Conservation (phyloP, 164 flowering plant genomes). For the Paratinospora sagittata region DNA sequence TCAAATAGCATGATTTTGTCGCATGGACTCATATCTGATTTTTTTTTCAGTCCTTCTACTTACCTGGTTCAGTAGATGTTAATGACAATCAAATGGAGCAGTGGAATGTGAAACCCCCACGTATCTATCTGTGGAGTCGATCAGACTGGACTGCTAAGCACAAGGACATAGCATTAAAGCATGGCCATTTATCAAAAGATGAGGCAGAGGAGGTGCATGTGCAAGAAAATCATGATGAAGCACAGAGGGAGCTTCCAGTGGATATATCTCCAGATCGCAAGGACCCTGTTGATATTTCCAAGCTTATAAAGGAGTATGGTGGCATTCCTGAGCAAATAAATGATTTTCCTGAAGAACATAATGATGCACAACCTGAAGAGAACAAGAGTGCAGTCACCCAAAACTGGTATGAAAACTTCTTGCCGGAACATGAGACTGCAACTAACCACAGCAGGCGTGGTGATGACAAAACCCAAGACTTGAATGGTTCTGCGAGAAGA, state of each 20-base stretch:
- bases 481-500: slow-evolving; percentile 10
- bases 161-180: slow-evolving; percentile 50
- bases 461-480: not conserved
- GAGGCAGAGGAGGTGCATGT: slow-evolving; percentile 29
- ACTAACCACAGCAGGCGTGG: not conserved
- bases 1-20: not conserved
- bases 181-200: slow-evolving; percentile 31
- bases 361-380: slow-evolving; percentile 14
- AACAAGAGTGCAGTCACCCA: not conserved
- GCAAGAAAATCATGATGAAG: slow-evolving; percentile 8
- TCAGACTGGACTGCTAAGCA: slow-evolving; percentile 56
- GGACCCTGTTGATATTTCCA: slow-evolving; percentile 24
- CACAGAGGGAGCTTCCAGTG: slow-evolving; percentile 19
- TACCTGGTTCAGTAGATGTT: slow-evolving; percentile 81
- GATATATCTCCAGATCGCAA: slow-evolving; percentile 15
- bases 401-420: slow-evolving; percentile 14
- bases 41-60: slow-evolving; percentile 70
- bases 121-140: slow-evolving; percentile 83
- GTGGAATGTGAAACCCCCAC: slow-evolving; percentile 67
- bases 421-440: slow-evolving; percentile 1
- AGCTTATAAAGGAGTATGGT: slow-evolving; percentile 9
- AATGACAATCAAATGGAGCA: slow-evolving; percentile 75
- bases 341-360: slow-evolving; percentile 21
- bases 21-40: not conserved
- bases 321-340: slow-evolving; percentile 12